Evolutionary conservation across 257 asterid species (phyloP), one percentile per base, ranked within the genome.

Genomic region (Ajuga chamaepitys): DNA sequence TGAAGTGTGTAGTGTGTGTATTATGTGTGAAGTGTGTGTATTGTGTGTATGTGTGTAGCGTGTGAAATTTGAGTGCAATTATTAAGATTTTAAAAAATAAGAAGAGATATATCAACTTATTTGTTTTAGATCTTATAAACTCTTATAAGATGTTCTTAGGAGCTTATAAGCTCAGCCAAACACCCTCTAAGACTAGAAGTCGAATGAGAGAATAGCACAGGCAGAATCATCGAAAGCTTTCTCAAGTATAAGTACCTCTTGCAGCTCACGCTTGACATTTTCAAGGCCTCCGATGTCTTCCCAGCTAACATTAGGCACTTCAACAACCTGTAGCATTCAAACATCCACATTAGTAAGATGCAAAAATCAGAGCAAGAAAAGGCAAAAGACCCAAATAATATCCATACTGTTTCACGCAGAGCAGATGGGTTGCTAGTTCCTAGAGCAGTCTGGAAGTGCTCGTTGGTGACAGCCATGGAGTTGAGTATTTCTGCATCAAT

Each of bases 341-440:
- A 5, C 13, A 60, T 16, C 11, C 17, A 38, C 13, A 16, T 40
- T 37, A 58, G 40, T 64, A 32, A 42, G 52, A 58, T 38, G 9
- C 11, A 13, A 12, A 11, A 11, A 12, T 17, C 30, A 57, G 17
- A 18, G 28, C 14, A 51, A n/a, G 47, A 21, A 13, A 34, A 28
- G 11, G 9, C n/a, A 37, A 12, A 10, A 12, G 12, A 20, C 1
- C 2, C 0, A 22, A 4, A 35, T 24, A 28, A 55, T 16, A 28
- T 34, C 38, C 79, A 45, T 59, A 86, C 88, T 0, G 94, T 86
- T 77, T 83, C 94, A 22, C 89, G 89, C 28, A 83, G 77, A 62
- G 94, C 94, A 42, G 94, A 85, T 40, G 92, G 92, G 60, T 85
- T 85, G 80, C 88, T 82, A 7, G 79, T 82, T 51, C 86, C 86